A percentile compares a stretch with the other conserved stretches of the same genome.
Evolutionary conservation across 352 stramenopile species (phyloP).

Genomic region (Phytophthora vignae): DNA sequence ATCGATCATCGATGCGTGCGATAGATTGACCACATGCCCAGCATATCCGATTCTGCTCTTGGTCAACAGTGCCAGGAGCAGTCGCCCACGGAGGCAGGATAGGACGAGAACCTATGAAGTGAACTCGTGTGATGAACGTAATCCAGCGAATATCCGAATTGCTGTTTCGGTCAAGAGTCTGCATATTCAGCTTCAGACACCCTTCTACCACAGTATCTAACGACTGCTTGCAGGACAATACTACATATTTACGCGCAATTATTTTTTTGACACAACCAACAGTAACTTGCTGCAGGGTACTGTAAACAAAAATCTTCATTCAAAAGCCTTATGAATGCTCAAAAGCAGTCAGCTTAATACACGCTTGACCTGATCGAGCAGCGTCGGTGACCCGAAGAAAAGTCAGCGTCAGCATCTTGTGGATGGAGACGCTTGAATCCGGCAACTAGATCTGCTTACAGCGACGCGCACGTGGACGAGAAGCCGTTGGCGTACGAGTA

Average conservation of each 20-base stretch:
- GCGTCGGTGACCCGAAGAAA: slow-evolving; percentile 6
- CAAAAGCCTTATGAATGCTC: slow-evolving; percentile 9
- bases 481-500: slow-evolving; percentile 34
- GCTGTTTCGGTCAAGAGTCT: too few relatives aligned
- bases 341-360: neutral
- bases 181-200: too few relatives aligned
- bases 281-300: too few relatives aligned
- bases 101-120: neutral
- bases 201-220: too few relatives aligned
- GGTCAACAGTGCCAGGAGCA: neutral
- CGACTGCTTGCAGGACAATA: too few relatives aligned
- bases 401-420: slow-evolving; percentile 1
- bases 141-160: too few relatives aligned
- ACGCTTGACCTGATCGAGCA: neutral
- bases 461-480: slow-evolving; percentile 9
- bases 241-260: too few relatives aligned
- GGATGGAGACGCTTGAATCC: neutral
- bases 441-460: slow-evolving; percentile 4
- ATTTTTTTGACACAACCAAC: too few relatives aligned
- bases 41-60: slow-evolving; percentile 13
- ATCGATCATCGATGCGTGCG: neutral
- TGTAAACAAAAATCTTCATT: slow-evolving; percentile 4
- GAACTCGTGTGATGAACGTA: too few relatives aligned
- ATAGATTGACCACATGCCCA: neutral
- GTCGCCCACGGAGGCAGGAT: neutral